These are phyloP conservation scores for Lentinula sp. DNA, from an alignment of 768 basidiomycete genomes.

Conservation along the genomic window DNA sequence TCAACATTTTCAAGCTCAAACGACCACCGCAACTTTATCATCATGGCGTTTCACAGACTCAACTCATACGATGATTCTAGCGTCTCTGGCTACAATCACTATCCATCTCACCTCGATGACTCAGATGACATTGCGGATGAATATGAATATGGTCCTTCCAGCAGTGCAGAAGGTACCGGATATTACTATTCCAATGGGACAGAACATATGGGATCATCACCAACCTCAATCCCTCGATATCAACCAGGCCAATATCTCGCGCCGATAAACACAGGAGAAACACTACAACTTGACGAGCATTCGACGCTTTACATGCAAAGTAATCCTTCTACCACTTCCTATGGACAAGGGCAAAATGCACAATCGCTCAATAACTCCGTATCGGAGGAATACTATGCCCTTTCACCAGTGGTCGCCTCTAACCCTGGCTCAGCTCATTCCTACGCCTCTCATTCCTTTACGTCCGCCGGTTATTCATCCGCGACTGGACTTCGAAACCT, in stretches of 20 bases:
- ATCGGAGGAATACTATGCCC: slow-evolving; percentile 27
- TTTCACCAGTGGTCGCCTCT: slow-evolving; percentile 26
- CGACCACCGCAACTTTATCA: not conserved
- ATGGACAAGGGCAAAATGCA: not conserved
- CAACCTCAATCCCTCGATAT: slow-evolving; percentile 34
- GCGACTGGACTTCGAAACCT: slow-evolving; percentile 47
- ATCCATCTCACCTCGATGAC: not conserved
- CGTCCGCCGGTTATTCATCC: slow-evolving; percentile 56
- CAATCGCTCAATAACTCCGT: slow-evolving; percentile 11
- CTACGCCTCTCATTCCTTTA: slow-evolving; percentile 22
- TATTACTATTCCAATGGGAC: slow-evolving; percentile 6
- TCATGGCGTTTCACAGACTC: slow-evolving; percentile 9
- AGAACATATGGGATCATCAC: slow-evolving; percentile 4
- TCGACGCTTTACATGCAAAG: slow-evolving; percentile 20
- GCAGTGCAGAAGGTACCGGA: not conserved
- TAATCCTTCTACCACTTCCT: slow-evolving; percentile 17
- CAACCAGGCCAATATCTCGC: slow-evolving; percentile 56
- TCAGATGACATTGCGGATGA: slow-evolving; percentile 2
- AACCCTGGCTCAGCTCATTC: slow-evolving; percentile 24
- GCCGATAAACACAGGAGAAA: slow-evolving; percentile 63
- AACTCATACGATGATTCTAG: slow-evolving; percentile 1
- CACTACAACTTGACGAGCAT: slow-evolving; percentile 42
- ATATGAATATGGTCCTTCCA: slow-evolving; percentile 3
- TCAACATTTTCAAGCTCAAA: not conserved
- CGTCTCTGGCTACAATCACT: not conserved